Evolutionary conservation across 192 early-diverging fungal species (phyloP).

Genomic region (Coemansia sp.): DNA sequence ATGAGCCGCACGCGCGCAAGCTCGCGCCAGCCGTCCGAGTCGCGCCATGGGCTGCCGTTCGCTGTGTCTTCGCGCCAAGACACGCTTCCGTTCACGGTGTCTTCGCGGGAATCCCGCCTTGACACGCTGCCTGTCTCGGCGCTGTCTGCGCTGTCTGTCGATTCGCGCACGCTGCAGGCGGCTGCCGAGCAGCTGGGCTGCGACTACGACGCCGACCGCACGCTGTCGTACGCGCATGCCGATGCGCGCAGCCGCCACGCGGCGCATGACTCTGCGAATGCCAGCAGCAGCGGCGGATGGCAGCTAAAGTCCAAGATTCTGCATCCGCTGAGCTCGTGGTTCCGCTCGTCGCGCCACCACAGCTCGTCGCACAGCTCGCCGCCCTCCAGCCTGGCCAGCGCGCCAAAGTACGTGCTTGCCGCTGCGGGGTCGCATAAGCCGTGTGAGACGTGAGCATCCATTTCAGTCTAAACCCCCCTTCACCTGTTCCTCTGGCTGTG

Average conservation of each 20-base stretch:
- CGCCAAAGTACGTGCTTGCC: constrained; percentile 4
- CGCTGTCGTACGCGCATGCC: constrained; percentile 3
- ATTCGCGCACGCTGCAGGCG: background rate
- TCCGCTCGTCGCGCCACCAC: constrained; percentile 43
- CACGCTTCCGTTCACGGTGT: no score
- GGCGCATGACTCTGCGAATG: background rate
- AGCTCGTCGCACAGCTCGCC: background rate
- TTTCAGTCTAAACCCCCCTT: no score
- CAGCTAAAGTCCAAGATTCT: constrained; percentile 46
- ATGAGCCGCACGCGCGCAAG: background rate
- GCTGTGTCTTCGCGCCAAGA: no score
- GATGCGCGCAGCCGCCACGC: background rate
- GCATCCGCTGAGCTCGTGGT: constrained; percentile 49
- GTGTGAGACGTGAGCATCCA: background rate
- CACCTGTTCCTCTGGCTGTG: background rate
- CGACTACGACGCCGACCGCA: constrained; percentile 7
- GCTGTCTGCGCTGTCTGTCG: background rate
- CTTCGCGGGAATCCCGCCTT: no score
- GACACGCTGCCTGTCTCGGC: constrained; percentile 2
- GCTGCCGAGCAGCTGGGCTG: background rate
- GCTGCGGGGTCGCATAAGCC: background rate
- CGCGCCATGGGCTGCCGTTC: background rate
- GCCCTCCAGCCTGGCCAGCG: background rate
- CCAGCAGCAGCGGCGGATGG: constrained; percentile 19
- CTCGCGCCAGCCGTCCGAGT: constrained; percentile 7